These are phyloP conservation scores for Hypoxylon fuscum DNA, from an alignment of 495 filamentous ascomycete species.

Conservation along the genomic window DNA sequence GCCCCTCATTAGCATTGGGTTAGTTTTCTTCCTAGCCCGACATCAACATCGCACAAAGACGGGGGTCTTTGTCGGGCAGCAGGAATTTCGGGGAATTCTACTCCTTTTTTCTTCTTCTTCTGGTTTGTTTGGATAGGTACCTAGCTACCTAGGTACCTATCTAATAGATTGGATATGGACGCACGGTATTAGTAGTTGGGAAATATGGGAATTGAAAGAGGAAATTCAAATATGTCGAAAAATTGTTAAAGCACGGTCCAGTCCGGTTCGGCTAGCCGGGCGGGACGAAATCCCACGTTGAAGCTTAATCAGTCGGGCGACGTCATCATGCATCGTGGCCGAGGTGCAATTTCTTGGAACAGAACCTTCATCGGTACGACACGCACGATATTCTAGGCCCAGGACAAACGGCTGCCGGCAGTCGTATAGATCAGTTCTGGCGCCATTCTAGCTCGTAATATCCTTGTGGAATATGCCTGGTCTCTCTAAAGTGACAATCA, in stretches of 20 bases:
- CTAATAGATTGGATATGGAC: too few relatives aligned
- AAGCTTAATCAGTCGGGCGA: slow-evolving; percentile 11
- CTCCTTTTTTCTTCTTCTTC: too few relatives aligned
- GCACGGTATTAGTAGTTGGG: too few relatives aligned
- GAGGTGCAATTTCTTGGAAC: slow-evolving; percentile 21
- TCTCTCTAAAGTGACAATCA: slow-evolving; percentile 19
- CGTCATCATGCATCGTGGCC: slow-evolving; percentile 30
- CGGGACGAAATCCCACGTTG: slow-evolving; percentile 2
- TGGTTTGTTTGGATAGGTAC: too few relatives aligned
- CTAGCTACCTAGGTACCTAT: too few relatives aligned
- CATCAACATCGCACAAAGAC: too few relatives aligned
- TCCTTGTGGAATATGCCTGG: not conserved
- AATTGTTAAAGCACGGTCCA: slow-evolving; percentile 1
- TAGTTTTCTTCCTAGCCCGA: slow-evolving; percentile 8
- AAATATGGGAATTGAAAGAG: too few relatives aligned
- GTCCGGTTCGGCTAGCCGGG: not conserved
- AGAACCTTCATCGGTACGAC: not conserved
- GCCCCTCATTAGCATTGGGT: not conserved
- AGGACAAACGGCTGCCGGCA: slow-evolving; percentile 1
- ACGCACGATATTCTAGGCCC: slow-evolving; percentile 20
- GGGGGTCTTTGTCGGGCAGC: slow-evolving; percentile 22
- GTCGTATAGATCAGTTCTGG: slow-evolving; percentile 1
- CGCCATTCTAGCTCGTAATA: not conserved
- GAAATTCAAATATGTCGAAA: too few relatives aligned
- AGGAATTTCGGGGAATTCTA: slow-evolving; percentile 15